Evolutionary conservation across 2,329 filamentous ascomycete species (phyloP), one percentile per base, ranked within the genome.

Genomic region (Exophiala spinifera): DNA sequence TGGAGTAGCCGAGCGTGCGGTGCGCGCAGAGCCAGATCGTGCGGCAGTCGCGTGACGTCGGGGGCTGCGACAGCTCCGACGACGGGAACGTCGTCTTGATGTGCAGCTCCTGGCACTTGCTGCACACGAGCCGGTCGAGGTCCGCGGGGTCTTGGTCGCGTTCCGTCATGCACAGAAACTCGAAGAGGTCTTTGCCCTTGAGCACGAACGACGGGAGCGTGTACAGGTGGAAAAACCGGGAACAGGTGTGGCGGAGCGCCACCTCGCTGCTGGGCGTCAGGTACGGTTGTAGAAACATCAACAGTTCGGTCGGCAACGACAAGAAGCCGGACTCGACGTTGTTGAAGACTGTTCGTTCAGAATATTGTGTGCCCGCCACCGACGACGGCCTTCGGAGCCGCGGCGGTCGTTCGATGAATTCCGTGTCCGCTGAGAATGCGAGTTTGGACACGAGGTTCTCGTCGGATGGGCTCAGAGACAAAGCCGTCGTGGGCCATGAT

Each of bases 11-110:
- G 5, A 64, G 34, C 19, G 55, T 48, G 28, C 60, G 59, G 44
- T 64, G 63, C 7, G 63, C 56, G 50, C 63, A 64, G 1, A 64
- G 52, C 63, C 63, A 64, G 28, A 64, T 48, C 46, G 63, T 61
- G 44, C 60, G 45, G 46, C 63, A 64, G 39, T 64, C 63, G 28
- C 63, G 57, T 15, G 43, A 40, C 10, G 39, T 55, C 13, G 61
- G 54, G 28, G 47, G 44, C 39, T 53, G 50, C 20, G 46, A 53
- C 44, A 60, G 49, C 40, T 63, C 61, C 3, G 63, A 53, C 8
- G 49, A 49, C 17, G 63, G 61, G 46, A 64, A 64, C 15, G 57
- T 52, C 1, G 51, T 48, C 10, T 56, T 54, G 20, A 43, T 39
- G 55, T 64, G 63, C 23, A 63, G 46, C 33, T 55, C 55, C 36